Conservation (phyloP, 2,329 filamentous ascomycete species). For the Alternaria incomplexa region DNA sequence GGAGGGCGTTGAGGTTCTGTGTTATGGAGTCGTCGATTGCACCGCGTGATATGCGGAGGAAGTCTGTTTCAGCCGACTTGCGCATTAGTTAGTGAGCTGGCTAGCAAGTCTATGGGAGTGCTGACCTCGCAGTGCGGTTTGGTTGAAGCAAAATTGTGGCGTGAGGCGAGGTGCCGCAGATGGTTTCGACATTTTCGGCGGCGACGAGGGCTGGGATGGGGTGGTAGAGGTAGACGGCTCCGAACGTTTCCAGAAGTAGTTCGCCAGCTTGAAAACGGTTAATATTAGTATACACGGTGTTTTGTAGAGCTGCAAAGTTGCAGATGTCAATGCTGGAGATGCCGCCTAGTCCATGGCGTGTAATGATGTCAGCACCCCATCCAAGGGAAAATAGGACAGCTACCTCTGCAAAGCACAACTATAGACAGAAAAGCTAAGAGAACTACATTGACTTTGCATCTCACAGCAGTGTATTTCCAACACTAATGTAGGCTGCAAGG, state of each 20-base stretch:
- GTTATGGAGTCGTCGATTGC: conserved; percentile 92
- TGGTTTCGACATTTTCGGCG: conserved; percentile 49
- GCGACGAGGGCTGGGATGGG: conserved; percentile 4
- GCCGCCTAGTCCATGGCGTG: conserved; percentile 20
- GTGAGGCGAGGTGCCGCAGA: conserved; percentile 51
- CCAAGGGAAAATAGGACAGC: not conserved
- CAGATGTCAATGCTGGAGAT: conserved; percentile 11
- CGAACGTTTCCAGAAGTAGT: conserved; percentile 37
- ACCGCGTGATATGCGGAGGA: conserved; percentile 82
- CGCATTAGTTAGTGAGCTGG: conserved; percentile 44
- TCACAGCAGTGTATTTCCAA: not conserved
- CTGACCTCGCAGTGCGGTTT: conserved; percentile 57
- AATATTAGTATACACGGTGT: not conserved
- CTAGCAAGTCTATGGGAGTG: not conserved
- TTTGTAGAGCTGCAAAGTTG: not conserved
- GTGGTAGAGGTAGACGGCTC: conserved; percentile 17
- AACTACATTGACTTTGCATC: not conserved
- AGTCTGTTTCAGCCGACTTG: conserved; percentile 65
- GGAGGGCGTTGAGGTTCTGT: conserved; percentile 88
- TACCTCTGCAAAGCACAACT: not conserved
- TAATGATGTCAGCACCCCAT: conserved; percentile 37
- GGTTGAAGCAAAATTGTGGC: conserved; percentile 60
- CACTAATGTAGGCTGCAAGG: not conserved
- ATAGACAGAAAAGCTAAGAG: not conserved
- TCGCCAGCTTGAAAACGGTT: conserved; percentile 31